A percentile compares a stretch with the other conserved stretches of the same genome.
Evolutionary conservation across 1,284 basidiomycete genomes (phyloP).

Genomic region (Marasmius tenuissimus): DNA sequence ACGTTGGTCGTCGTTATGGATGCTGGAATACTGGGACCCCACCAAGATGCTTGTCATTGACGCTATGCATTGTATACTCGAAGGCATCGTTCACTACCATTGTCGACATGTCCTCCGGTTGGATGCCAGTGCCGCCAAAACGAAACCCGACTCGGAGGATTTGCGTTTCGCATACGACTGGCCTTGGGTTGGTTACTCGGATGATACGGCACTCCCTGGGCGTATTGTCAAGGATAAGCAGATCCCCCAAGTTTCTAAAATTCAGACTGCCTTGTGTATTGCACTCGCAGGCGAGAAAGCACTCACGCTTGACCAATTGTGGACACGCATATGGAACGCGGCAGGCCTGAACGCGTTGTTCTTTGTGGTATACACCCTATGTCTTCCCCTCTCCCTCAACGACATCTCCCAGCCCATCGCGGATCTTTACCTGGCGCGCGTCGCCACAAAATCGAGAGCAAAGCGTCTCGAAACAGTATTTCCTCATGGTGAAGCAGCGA

Average conservation of each 20-base stretch:
- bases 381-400: background rate
- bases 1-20: conserved; percentile 1
- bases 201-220: background rate
- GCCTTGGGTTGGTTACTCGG: background rate
- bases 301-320: background rate
- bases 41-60: conserved; percentile 3
- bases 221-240: background rate
- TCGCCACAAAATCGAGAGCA: background rate
- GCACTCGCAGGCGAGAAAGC: background rate
- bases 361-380: background rate
- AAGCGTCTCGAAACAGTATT: background rate
- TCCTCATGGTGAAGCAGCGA: background rate
- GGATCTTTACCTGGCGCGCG: background rate
- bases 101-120: conserved; percentile 2
- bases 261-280: conserved; percentile 2
- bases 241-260: background rate
- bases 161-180: background rate
- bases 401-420: background rate
- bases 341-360: background rate
- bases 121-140: background rate
- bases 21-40: conserved; percentile 3
- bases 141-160: background rate
- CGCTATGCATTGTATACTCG: conserved; percentile 1
- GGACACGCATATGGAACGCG: background rate
- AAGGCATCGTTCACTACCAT: conserved; percentile 2